Evolutionary conservation across 495 filamentous ascomycete species (phyloP).

Genomic region (Evernia prunastri): DNA sequence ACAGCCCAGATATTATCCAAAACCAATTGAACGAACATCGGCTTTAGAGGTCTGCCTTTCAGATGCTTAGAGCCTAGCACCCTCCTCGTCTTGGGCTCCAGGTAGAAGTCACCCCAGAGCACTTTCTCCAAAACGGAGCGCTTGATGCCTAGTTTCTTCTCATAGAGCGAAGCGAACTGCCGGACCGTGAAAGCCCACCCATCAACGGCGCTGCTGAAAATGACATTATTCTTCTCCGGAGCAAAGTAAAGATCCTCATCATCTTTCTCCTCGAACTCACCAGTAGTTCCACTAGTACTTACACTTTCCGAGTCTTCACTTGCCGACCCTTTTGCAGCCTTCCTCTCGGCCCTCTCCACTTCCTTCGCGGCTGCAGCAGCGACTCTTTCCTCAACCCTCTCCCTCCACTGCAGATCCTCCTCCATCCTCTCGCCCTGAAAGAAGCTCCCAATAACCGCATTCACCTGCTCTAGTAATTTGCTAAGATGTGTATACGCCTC

Average conservation of each 20-base stretch:
- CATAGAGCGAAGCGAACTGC: conserved; percentile 89
- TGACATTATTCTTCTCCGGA: conserved; percentile 97
- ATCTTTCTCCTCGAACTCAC: conserved; percentile 76
- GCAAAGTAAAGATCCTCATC: conserved; percentile 98
- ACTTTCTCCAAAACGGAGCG: conserved; percentile 86
- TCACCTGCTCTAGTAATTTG: conserved; percentile 88
- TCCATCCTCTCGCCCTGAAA: conserved; percentile 99
- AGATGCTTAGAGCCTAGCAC: conserved; percentile 87
- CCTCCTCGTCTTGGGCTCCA: conserved; percentile 95
- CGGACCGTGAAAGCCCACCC: conserved; percentile 96
- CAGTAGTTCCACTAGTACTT: conserved; percentile 28
- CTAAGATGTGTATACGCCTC: conserved; percentile 90
- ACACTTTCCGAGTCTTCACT: conserved; percentile 41
- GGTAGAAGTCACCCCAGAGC: conserved; percentile 93
- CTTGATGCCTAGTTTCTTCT: conserved; percentile 96
- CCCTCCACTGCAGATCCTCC: conserved; percentile 93
- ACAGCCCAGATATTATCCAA: conserved; percentile 96
- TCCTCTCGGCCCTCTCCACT: conserved; percentile 45
- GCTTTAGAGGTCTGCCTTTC: conserved; percentile 83
- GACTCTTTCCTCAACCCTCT: conserved; percentile 79
- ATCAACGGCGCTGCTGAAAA: conserved; percentile 94
- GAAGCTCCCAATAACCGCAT: conserved; percentile 95
- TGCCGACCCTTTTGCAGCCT: conserved; percentile 34
- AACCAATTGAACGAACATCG: conserved; percentile 96
- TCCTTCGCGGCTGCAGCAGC: conserved; percentile 46